Evolutionary conservation across 2,329 filamentous ascomycete species (phyloP), one percentile per base, ranked within the genome.

Genomic region (Verticillium isaacii): DNA sequence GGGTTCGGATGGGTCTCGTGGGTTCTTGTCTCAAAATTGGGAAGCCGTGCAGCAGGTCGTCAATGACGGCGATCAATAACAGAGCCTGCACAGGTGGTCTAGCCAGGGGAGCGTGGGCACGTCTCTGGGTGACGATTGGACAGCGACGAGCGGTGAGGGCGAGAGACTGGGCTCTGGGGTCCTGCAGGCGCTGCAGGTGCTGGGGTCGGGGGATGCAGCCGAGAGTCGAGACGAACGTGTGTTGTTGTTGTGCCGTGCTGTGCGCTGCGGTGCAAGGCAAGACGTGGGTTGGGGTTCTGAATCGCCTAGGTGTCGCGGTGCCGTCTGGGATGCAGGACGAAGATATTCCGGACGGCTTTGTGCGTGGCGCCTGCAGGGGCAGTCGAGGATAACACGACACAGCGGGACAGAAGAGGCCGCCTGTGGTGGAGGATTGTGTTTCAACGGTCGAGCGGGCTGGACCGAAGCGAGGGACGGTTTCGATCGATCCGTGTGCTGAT

Each of bases 51-150:
- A 41, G 41, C 57, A 39, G 39, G 45, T 39, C 57, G 57, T 29
- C 32, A 32, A 41, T 58, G 39, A 34, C 17, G 41, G 29, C 32
- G 37, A 50, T 58, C 45, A 50, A 58, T 58, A 39, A 39, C 23
- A 58, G 32, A 23, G 9, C 12, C 37, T 14, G 17, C 25, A 41
- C n/a, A 25, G 37, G 36, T 32, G 56, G 36, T 58, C 29, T n/a
- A 41, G 23, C 57, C 41, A 41, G 57, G 57, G 57, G 37, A 58
- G 57, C 57, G 57, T 58, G 57, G 57, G 57, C 45, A 50, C 25
- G 36, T 32, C 17, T 32, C 8, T 25, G 12, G 57, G 23, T 19
- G 57, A 32, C 57, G 57, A 58, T 58, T 58, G 57, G 57, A 32
- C 25, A 19, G 15, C 14, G 37, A n/a, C 37, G 37, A 41, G 57